phyloP scores from a whole-genome alignment of 2,329 filamentous ascomycete species.

The Beauveria rudraprayagi region DNA sequence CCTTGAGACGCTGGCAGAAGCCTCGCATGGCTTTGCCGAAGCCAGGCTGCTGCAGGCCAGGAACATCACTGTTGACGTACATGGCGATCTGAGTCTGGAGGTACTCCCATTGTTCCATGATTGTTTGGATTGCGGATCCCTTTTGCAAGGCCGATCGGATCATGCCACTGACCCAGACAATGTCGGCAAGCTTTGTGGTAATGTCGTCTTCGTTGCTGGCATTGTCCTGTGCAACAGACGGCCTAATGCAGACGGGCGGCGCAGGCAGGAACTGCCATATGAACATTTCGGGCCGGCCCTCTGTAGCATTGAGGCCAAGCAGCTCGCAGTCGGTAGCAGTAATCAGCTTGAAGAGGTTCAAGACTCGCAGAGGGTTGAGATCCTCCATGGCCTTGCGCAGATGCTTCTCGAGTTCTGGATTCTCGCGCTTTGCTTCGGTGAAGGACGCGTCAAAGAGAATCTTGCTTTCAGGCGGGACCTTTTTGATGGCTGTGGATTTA shows the following conservation, averaged over 20 bases:
- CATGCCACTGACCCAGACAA: conserved; percentile 83
- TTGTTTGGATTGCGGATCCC: conserved; percentile 75
- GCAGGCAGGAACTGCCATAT: conserved; percentile 95
- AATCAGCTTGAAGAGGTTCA: conserved; percentile 89
- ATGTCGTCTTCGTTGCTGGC: conserved; percentile 95
- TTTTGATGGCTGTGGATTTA: conserved; percentile 78
- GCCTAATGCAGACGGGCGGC: conserved; percentile 87
- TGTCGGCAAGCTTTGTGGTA: conserved; percentile 94
- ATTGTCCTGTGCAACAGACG: conserved; percentile 86
- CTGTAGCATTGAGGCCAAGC: conserved; percentile 75
- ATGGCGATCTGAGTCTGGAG: conserved; percentile 91
- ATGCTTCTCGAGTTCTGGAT: conserved; percentile 82
- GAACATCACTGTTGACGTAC: conserved; percentile 96
- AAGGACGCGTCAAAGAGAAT: conserved; percentile 81
- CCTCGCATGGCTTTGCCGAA: conserved; percentile 85
- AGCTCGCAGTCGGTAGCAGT: conserved; percentile 81
- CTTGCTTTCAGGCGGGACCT: conserved; percentile 74
- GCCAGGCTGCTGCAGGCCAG: conserved; percentile 80
- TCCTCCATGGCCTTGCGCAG: conserved; percentile 90
- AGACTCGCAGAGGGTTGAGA: conserved; percentile 76
- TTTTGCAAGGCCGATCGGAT: conserved; percentile 76
- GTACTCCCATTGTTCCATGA: conserved; percentile 99
- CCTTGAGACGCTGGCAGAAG: conserved; percentile 91
- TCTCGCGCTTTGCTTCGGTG: conserved; percentile 64
- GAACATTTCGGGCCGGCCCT: conserved; percentile 91